Conservation (phyloP, 768 basidiomycete genomes). For the Rhizopogon vesiculosus region DNA sequence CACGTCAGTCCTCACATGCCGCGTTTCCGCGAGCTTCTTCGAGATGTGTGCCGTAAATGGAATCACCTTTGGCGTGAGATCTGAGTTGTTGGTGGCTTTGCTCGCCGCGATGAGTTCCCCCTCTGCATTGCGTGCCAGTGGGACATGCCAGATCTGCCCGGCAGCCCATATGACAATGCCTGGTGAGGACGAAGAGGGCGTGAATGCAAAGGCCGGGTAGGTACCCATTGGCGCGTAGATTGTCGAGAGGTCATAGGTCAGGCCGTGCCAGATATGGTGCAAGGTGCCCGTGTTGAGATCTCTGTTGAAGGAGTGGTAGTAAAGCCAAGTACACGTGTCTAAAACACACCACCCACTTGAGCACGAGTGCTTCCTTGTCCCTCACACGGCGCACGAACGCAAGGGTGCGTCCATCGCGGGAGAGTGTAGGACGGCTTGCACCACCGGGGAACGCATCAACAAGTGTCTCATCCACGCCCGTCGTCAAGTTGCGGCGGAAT, state of each 20-base stretch:
- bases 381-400: constrained; percentile 72
- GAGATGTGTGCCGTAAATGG: constrained; percentile 61
- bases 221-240: constrained; percentile 77
- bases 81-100: not conserved
- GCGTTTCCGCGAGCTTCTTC: constrained; percentile 59
- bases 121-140: constrained; percentile 42
- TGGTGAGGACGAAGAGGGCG: constrained; percentile 45
- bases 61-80: constrained; percentile 38
- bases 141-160: constrained; percentile 62
- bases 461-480: constrained; percentile 43
- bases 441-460: constrained; percentile 61
- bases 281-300: constrained; percentile 65
- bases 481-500: constrained; percentile 61
- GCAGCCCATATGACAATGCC: constrained; percentile 67
- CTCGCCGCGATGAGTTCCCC: constrained; percentile 46
- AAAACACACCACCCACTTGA: constrained; percentile 45
- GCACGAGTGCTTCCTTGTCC: constrained; percentile 67
- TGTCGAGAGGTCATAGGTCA: constrained; percentile 60
- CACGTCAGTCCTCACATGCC: constrained; percentile 43
- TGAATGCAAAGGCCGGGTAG: constrained; percentile 72
- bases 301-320: constrained; percentile 29
- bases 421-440: constrained; percentile 69
- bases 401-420: constrained; percentile 61
- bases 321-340: not conserved
- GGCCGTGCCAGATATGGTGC: constrained; percentile 60